Percentiles rank a stretch among this genome's conserved stretches.
Evolutionary conservation across 1,139 yeast genomes (phyloP).

Genomic region (Yamadazyma conglobata): DNA sequence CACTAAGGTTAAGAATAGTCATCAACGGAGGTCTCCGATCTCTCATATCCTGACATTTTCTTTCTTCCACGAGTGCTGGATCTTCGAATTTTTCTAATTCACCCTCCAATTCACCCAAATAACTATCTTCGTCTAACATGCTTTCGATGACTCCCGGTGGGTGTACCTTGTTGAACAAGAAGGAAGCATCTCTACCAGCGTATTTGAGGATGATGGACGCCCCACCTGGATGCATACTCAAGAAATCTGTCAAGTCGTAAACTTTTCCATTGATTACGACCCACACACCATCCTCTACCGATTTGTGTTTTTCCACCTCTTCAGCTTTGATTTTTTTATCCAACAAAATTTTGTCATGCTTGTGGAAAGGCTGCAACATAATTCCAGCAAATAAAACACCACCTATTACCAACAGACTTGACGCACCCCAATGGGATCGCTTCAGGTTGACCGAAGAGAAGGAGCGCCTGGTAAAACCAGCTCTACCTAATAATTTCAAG

Average conservation of each 20-base stretch:
- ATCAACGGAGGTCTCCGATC: slow-evolving; percentile 46
- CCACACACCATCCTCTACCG: slow-evolving; percentile 19
- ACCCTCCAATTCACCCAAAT: slow-evolving; percentile 14
- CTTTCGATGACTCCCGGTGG: slow-evolving; percentile 16
- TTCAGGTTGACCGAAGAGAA: too few relatives aligned
- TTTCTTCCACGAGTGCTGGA: slow-evolving; percentile 13
- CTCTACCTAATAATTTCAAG: too few relatives aligned
- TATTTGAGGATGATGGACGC: slow-evolving; percentile 19
- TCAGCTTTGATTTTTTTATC: slow-evolving; percentile 8
- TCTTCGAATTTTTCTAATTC: slow-evolving; percentile 11
- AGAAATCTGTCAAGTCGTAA: slow-evolving; percentile 23
- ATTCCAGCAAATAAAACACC: slow-evolving; percentile 3
- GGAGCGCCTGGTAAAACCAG: too few relatives aligned
- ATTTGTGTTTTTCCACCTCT: slow-evolving; percentile 14
- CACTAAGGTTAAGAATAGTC: slow-evolving; percentile 56
- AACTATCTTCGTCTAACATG: slow-evolving; percentile 12
- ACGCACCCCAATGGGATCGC: too few relatives aligned
- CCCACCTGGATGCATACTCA: slow-evolving; percentile 24
- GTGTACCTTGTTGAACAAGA: slow-evolving; percentile 16
- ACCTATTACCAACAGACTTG: slow-evolving; percentile 3
- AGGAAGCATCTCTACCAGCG: slow-evolving; percentile 24
- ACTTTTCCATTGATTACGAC: slow-evolving; percentile 24
- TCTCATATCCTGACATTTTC: slow-evolving; percentile 12
- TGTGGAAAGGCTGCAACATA: not conserved
- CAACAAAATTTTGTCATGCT: slow-evolving; percentile 3